Conservation (phyloP, 2,329 filamentous ascomycete species). For the Iodosphaeria phyllophila region DNA sequence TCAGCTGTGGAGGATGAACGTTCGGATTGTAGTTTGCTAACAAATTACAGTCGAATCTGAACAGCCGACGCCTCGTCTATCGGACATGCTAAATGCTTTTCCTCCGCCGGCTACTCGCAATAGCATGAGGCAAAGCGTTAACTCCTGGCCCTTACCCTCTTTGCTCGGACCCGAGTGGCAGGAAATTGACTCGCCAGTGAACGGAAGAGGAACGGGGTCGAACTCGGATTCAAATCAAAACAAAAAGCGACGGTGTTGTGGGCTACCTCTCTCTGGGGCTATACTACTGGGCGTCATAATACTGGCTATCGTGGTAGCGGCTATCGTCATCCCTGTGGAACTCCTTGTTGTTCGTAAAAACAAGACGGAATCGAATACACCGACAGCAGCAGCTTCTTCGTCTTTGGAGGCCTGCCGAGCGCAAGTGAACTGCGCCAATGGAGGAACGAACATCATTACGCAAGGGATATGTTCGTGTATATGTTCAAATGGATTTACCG, state of each 20-base stretch:
- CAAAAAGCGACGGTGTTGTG: slow-evolving; percentile 71
- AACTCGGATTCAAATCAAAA: too few relatives aligned
- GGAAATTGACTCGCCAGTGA: too few relatives aligned
- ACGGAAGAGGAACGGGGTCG: too few relatives aligned
- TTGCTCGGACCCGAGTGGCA: too few relatives aligned
- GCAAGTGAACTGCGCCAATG: slow-evolving; percentile 54
- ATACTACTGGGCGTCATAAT: slow-evolving; percentile 44
- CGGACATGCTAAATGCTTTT: slow-evolving; percentile 48
- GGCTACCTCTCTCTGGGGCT: slow-evolving; percentile 65
- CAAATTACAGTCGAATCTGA: too few relatives aligned
- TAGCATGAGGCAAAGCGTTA: slow-evolving; percentile 4
- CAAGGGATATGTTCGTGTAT: slow-evolving; percentile 63
- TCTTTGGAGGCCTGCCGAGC: slow-evolving; percentile 35
- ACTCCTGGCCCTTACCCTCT: slow-evolving; percentile 9
- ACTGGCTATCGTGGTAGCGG: slow-evolving; percentile 57
- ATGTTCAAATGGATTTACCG: slow-evolving; percentile 74
- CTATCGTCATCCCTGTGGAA: slow-evolving; percentile 59
- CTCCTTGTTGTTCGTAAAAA: slow-evolving; percentile 39
- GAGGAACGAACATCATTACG: slow-evolving; percentile 56
- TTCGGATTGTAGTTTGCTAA: too few relatives aligned
- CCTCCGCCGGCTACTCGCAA: slow-evolving; percentile 40
- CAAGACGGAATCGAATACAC: slow-evolving; percentile 2
- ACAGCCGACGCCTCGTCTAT: slow-evolving; percentile 32
- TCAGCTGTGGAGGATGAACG: too few relatives aligned
- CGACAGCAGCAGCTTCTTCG: slow-evolving; percentile 11